Base-by-base conservation (phyloP, 345 rosid genomes). In the Moricandia moricandioides region DNA sequence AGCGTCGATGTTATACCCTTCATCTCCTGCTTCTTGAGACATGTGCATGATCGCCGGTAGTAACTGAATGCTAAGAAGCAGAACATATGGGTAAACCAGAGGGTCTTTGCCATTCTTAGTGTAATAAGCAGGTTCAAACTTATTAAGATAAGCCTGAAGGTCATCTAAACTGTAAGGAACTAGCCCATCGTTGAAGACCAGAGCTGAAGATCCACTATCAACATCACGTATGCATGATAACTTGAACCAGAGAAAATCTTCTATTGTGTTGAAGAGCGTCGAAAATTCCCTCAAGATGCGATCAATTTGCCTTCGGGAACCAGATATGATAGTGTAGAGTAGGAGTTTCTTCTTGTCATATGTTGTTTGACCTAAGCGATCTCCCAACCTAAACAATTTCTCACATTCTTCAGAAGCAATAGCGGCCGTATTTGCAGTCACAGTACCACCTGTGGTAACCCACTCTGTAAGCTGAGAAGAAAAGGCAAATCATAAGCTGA, bases 321-420 rank as follows among this genome's bases (percentile, higher is more conserved):
- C 98, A 62, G 97, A 92, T 62, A 92, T 83, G 62, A 92, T 85
- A 31, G 96, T 91, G 86, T 92, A 92, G 33, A 95, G 92, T 70
- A 95, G 83, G 71, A 95, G 82, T 70, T 87, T 92, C 82, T 95
- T 95, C 89, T 92, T 92, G 80, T 95, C 99, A 80, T 91, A 91
- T 7, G 94, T 81, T 70, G 91, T 87, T 78, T 97, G 86, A 76
- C 97, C 99, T 66, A 89, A 84, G 47, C 94, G 90, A 82, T 95
- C 97, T 83, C 92, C 93, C 88, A 85, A 84, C 81, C 98, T 87
- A 59, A 95, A 71, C 88, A 90, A 83, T 79, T 87, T 95, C 78
- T 95, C 99, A 78, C 99, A 95, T 87, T 92, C 99, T 74, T 95
- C 99, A 34, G 97, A 84, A 76, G 98, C 99, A 79, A 85, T 79